These are phyloP conservation scores for Suzukiozyma palmioleophila DNA, from an alignment of 1,139 yeast genomes.

Conservation along the genomic window DNA sequence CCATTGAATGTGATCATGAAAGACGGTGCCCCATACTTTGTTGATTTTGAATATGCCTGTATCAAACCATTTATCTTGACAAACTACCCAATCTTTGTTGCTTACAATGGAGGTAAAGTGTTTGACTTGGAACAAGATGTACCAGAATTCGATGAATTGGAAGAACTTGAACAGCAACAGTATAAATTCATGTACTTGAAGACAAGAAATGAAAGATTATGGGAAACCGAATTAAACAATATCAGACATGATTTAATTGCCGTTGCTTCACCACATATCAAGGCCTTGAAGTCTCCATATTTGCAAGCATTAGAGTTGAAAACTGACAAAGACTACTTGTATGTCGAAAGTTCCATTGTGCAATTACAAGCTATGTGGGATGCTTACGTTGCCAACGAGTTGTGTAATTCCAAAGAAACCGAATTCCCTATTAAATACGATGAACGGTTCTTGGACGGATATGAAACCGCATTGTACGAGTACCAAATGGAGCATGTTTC, in stretches of 20 bases:
- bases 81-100: slow-evolving; percentile 76
- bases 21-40: slow-evolving; percentile 44
- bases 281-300: slow-evolving; percentile 63
- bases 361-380: slow-evolving; percentile 79
- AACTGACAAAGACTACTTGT: slow-evolving; percentile 56
- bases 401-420: slow-evolving; percentile 42
- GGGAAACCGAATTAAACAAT: slow-evolving; percentile 75
- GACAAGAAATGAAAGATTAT: slow-evolving; percentile 85
- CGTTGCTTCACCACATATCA: slow-evolving; percentile 73
- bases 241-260: slow-evolving; percentile 65
- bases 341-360: slow-evolving; percentile 62
- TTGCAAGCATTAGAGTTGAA: slow-evolving; percentile 62
- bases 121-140: slow-evolving; percentile 71
- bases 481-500: slow-evolving; percentile 66
- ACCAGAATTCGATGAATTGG: slow-evolving; percentile 62
- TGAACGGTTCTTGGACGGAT: slow-evolving; percentile 51
- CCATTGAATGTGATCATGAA: slow-evolving; percentile 76
- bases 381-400: slow-evolving; percentile 56
- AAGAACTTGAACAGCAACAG: slow-evolving; percentile 71
- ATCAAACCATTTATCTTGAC: slow-evolving; percentile 79
- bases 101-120: slow-evolving; percentile 83
- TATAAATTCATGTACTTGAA: slow-evolving; percentile 81
- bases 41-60: slow-evolving; percentile 78
- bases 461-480: slow-evolving; percentile 54
- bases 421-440: slow-evolving; percentile 61